Evolutionary conservation across 305 asterid genomes (phyloP).

Genomic region (Fraxinus ornus): DNA sequence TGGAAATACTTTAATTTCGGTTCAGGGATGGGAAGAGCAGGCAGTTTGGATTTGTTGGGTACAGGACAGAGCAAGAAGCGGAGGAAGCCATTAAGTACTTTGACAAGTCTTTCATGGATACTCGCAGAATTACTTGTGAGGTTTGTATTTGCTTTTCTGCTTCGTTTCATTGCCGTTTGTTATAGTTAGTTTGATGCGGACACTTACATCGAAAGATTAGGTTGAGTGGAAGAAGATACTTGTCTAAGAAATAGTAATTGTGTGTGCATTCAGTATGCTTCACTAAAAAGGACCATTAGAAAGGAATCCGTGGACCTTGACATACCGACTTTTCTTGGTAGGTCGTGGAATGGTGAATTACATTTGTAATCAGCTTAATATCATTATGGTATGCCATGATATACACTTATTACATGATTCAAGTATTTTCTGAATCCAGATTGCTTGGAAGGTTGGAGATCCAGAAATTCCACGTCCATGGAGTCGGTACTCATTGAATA

Average conservation of each 20-base stretch:
- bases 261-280: background rate
- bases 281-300: background rate
- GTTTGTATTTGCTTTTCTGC: constrained; percentile 33
- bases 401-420: constrained; percentile 6
- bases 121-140: constrained; percentile 77
- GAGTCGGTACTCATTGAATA: constrained; percentile 76
- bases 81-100: constrained; percentile 70
- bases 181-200: background rate
- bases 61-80: constrained; percentile 77
- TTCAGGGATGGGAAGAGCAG: constrained; percentile 91
- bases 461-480: constrained; percentile 80
- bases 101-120: constrained; percentile 71
- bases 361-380: background rate
- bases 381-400: background rate
- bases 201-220: background rate
- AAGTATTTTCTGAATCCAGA: constrained; percentile 43
- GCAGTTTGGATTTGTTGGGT: constrained; percentile 88
- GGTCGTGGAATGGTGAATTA: constrained; percentile 1
- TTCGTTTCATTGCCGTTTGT: background rate
- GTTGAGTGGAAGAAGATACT: background rate
- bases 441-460: constrained; percentile 86
- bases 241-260: background rate
- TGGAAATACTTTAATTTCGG: background rate
- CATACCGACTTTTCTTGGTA: constrained; percentile 13
- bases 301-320: background rate